Base-by-base conservation (phyloP, 1,284 basidiomycete genomes). In the Marasmius sp. region DNA sequence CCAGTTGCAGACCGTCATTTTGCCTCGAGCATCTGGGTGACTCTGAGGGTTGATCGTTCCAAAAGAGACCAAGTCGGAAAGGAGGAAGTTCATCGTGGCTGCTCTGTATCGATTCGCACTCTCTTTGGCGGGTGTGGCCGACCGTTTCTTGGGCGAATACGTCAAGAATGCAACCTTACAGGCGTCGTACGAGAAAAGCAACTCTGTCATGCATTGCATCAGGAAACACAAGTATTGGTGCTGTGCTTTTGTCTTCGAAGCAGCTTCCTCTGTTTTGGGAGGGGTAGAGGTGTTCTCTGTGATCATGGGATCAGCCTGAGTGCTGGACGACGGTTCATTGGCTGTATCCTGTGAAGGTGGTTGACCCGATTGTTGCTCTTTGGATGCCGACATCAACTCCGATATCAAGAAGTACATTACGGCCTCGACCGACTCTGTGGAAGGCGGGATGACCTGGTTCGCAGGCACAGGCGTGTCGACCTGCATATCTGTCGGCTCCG, bases 111-210 rank as follows among this genome's bases (percentile, higher is more conserved):
- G 91, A 66, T 76, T 76, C 54, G 70, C 71, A 34, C 73, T 71
- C 59, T 89, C 89, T 75, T 89, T 93, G 20, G 82, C 79, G 2
- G 85, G 83, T 0, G 85, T 85, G 58, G 85, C 82, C 6, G 76
- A 70, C 36, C 85, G 83, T 69, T 87, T 92, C 77, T 88, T 92
- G 11, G 86, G 81, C 1, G 86, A 88, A 70, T 88, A 94, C 0
- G 92, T 89, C 63, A 97, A 75, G 76, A 98, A 95, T 3, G 91
- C 88, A 27, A 88, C 74, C 76, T 98, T 99, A 85, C 95, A 97
- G 1, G 88, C 76, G 66, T 94, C 89, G 73, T 99, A 99, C 16
- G 95, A 98, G 62, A 97, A 95, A 1, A 97, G 77, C 2, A 98
- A 81, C 77, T 99, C 97, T 1, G 94, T 94, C 54, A 98, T 80